These are phyloP conservation scores for Ostreobium quekettii DNA, from an alignment of 139 green algal species.

Conservation along the genomic window DNA sequence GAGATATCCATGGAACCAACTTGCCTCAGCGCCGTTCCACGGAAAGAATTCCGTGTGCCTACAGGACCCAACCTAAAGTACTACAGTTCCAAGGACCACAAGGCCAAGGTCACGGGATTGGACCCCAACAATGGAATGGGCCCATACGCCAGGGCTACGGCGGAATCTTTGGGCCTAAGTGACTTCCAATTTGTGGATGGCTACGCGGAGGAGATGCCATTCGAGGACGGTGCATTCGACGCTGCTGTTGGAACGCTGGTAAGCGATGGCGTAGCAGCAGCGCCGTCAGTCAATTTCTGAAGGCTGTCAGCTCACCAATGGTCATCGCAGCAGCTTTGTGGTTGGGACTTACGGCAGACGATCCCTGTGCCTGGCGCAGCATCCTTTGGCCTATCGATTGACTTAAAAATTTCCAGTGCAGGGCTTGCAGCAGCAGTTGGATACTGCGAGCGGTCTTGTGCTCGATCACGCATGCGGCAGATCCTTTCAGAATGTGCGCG, in stretches of 20 bases:
- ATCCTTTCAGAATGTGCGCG: no score
- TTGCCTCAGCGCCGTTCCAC: background rate
- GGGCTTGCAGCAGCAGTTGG: no score
- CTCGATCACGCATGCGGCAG: no score
- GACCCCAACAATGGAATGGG: constrained; percentile 60
- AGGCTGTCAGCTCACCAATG: background rate
- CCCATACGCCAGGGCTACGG: constrained; percentile 27
- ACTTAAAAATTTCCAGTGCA: background rate
- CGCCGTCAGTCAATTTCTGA: background rate
- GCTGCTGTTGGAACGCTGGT: constrained; percentile 55
- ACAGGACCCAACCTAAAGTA: constrained; percentile 43
- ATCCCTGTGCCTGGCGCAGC: background rate
- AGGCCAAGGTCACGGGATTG: constrained; percentile 35
- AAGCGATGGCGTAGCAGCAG: background rate
- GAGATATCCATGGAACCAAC: background rate
- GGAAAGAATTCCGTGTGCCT: no score
- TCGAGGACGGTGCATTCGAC: constrained; percentile 39
- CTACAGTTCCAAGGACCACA: constrained; percentile 20
- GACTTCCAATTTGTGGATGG: constrained; percentile 38
- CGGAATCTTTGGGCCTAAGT: background rate
- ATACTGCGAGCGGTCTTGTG: no score
- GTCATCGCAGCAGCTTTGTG: background rate
- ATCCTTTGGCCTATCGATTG: background rate
- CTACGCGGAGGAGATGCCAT: constrained; percentile 36
- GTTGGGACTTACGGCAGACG: background rate